These are phyloP conservation scores for Diplocarpon rosae DNA, from an alignment of 2,329 filamentous ascomycete species.

Conservation along the genomic window DNA sequence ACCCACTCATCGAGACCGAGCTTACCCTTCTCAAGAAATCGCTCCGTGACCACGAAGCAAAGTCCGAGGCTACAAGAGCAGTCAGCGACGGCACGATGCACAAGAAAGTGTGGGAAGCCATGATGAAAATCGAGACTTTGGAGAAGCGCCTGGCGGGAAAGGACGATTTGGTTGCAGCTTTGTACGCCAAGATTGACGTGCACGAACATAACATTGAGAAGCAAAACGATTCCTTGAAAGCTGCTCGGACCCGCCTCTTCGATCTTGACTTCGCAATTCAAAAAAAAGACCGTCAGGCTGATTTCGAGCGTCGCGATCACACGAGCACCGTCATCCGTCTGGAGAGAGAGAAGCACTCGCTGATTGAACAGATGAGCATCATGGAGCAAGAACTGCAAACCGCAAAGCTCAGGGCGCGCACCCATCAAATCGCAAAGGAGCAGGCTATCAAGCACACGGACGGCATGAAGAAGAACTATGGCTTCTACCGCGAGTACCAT, in stretches of 20 bases:
- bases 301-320: not conserved
- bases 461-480: not conserved
- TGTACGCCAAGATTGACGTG: not conserved
- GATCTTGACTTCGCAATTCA: not conserved
- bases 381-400: not conserved
- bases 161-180: not conserved
- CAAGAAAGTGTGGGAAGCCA: not conserved
- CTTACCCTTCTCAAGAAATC: not conserved
- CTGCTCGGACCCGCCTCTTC: not conserved
- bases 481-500: not conserved
- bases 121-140: not conserved
- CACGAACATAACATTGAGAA: not conserved
- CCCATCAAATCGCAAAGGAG: not conserved
- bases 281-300: not conserved
- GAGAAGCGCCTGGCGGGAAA: not conserved
- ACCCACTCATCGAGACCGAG: not conserved
- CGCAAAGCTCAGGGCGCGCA: not conserved
- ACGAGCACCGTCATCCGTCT: not conserved
- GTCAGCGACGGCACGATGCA: not conserved
- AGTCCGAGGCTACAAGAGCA: not conserved
- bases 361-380: not conserved
- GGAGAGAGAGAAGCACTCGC: not conserved
- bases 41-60: not conserved
- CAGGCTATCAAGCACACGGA: not conserved
- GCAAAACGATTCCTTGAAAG: not conserved